Base-by-base conservation (phyloP, 495 filamentous ascomycete genomes). In the Podospora tetraspora region DNA sequence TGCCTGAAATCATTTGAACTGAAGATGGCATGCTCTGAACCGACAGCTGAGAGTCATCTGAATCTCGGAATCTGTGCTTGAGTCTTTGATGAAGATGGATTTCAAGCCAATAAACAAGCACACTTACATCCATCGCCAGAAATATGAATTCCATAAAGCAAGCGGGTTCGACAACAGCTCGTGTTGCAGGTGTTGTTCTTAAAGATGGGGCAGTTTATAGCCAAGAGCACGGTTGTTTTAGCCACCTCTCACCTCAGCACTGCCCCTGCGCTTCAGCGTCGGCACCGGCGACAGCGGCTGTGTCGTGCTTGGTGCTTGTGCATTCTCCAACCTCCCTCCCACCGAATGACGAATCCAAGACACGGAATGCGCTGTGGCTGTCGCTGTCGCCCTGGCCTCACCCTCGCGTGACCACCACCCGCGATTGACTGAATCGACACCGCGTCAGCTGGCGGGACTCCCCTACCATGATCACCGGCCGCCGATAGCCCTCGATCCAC, bases 381-480 rank as follows among this genome's bases (percentile, higher is more conserved):
- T 34, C 32, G 32, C 32, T 27, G 27, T 27, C 27, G 27, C 27
- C 27, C 27, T 5, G 27, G 27, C 27, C 27, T 27, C 27, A 27
- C 27, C 32, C 32, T 34, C 32, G 32, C 32, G 32, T 34, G 43
- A n/a, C 43, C 43, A 52, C 16, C 43, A 52, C 16, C 16, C 43
- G 10, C 43, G 19, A 52, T 52, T n/a, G 43, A 52, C 12, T 52
- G 43, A 52, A 52, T n/a, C 43, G 16, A 52, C 32, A 34, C 43
- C 16, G n/a, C 43, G 43, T 52, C 62, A 64, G 19, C 23, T 56
- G 62, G 62, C 21, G 12, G 30, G 32, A 3, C 34, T 59, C 12
- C 23, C 59, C 68, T 58, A 70, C 62, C 64, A 70, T 70, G 68
- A 23, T 64, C 58, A 43, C 64, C 30, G 61, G 56, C 37, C 61